phyloP scores from a whole-genome alignment of 2,329 filamentous ascomycete genomes.

The Bipolaris zeicola region DNA sequence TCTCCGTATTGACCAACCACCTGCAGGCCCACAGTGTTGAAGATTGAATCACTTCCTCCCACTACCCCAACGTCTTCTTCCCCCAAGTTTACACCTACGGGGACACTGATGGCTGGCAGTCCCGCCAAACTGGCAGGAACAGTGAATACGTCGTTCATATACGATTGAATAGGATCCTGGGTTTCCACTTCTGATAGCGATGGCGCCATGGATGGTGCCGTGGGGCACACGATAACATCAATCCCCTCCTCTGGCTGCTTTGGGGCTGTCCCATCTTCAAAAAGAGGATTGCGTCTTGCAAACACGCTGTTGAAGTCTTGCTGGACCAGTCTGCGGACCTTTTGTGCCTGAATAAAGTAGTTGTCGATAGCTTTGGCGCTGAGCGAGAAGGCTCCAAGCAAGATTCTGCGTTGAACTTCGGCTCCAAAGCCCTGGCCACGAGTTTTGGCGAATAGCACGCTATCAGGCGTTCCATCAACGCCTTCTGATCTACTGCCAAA shows the following conservation, averaged over 20 bases:
- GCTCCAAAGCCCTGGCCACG: conserved; percentile 77
- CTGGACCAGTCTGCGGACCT: conserved; percentile 81
- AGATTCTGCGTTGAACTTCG: conserved; percentile 84
- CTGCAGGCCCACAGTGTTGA: conserved; percentile 66
- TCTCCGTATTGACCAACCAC: conserved; percentile 82
- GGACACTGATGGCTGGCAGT: conserved; percentile 84
- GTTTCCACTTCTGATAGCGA: conserved; percentile 62
- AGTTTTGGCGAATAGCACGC: conserved; percentile 69
- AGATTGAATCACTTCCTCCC: conserved; percentile 19
- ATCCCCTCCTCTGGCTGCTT: conserved; percentile 64
- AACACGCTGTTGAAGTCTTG: conserved; percentile 86
- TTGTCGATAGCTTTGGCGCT: conserved; percentile 92
- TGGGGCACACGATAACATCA: conserved; percentile 87
- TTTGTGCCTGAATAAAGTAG: conserved; percentile 94
- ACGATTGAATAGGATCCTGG: conserved; percentile 70
- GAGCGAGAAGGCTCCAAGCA: conserved; percentile 87
- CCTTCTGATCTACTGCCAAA: conserved; percentile 70
- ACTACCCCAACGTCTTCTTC: conserved; percentile 33
- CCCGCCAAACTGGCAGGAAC: conserved; percentile 93
- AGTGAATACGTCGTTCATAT: conserved; percentile 94
- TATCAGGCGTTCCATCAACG: conserved; percentile 62
- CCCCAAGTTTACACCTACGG: conserved; percentile 56
- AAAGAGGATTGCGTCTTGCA: conserved; percentile 69
- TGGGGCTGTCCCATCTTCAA: conserved; percentile 32
- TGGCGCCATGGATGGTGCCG: conserved; percentile 78